Evolutionary conservation across 345 rosid species (phyloP).

Genomic region (Citropsis articulata): DNA sequence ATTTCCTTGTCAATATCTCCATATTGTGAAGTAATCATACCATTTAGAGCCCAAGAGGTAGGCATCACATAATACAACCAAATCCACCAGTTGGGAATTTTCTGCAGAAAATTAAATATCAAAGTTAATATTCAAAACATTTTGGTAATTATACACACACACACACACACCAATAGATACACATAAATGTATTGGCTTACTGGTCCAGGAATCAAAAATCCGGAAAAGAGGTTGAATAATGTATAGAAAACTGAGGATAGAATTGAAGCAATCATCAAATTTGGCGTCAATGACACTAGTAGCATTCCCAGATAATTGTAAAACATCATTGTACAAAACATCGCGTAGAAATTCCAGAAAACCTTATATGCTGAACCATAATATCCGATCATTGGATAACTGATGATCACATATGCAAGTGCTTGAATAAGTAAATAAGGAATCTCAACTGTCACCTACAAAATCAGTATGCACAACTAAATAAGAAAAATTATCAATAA

Average conservation of each 20-base stretch:
- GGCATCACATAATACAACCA: slow-evolving; percentile 68
- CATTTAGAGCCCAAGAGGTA: slow-evolving; percentile 68
- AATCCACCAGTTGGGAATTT: slow-evolving; percentile 82
- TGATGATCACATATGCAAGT: slow-evolving; percentile 32
- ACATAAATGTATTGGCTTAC: slow-evolving; percentile 32
- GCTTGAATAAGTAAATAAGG: slow-evolving; percentile 58
- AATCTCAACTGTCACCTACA: slow-evolving; percentile 64
- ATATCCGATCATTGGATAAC: slow-evolving; percentile 79
- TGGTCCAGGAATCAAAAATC: slow-evolving; percentile 62
- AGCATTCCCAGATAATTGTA: slow-evolving; percentile 68
- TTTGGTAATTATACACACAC: too few relatives aligned
- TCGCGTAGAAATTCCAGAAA: slow-evolving; percentile 60
- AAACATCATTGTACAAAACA: slow-evolving; percentile 51
- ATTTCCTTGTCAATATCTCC: slow-evolving; percentile 55
- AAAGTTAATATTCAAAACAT: neutral
- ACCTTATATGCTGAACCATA: slow-evolving; percentile 47
- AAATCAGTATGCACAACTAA: neutral
- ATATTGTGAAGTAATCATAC: slow-evolving; percentile 64
- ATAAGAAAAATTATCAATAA: neutral
- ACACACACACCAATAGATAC: too few relatives aligned
- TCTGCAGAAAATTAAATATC: slow-evolving; percentile 36
- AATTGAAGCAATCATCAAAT: slow-evolving; percentile 50
- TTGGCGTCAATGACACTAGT: slow-evolving; percentile 64
- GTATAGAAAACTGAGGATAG: slow-evolving; percentile 40
- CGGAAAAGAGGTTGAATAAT: slow-evolving; percentile 53